Conservation (phyloP, 208 protist genomes). For the Leishmania gerbilli region DNA sequence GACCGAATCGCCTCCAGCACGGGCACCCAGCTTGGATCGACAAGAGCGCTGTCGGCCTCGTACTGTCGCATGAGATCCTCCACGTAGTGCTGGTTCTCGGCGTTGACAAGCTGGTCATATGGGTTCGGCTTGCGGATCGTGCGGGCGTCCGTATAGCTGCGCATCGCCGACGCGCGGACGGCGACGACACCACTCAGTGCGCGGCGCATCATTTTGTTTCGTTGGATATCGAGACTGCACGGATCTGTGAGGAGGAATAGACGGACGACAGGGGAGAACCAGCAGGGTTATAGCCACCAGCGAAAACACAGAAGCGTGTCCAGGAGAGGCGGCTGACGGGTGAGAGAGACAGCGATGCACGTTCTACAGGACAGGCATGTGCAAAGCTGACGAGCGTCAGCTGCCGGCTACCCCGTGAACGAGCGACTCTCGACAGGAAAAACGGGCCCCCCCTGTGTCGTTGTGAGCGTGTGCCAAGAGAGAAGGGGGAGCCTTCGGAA, state of each 20-base stretch:
- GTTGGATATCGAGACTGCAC: neutral
- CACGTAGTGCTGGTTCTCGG: conserved; percentile 79
- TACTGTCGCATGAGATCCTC: conserved; percentile 82
- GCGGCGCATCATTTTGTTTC: conserved; percentile 72
- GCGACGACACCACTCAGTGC: conserved; percentile 27
- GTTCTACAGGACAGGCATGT: neutral
- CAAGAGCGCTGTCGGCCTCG: conserved; percentile 64
- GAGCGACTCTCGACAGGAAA: neutral
- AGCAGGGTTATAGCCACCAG: too few species aligned
- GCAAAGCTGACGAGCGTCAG: neutral
- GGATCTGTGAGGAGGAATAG: conserved; percentile 3
- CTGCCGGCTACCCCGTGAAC: neutral
- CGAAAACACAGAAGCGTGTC: neutral
- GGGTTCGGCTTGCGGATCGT: conserved; percentile 79
- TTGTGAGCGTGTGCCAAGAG: neutral
- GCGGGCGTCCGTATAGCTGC: conserved; percentile 71
- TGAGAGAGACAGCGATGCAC: neutral
- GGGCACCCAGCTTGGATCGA: conserved; percentile 82
- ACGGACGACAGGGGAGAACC: neutral
- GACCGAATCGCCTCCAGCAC: conserved; percentile 76
- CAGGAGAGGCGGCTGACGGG: neutral
- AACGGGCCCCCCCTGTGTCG: neutral
- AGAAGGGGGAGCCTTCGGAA: neutral
- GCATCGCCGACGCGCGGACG: conserved; percentile 24
- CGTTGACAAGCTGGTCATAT: conserved; percentile 73